Evolutionary conservation across 305 asterid genomes (phyloP).

Genomic region (Fraxinus angustifolia): DNA sequence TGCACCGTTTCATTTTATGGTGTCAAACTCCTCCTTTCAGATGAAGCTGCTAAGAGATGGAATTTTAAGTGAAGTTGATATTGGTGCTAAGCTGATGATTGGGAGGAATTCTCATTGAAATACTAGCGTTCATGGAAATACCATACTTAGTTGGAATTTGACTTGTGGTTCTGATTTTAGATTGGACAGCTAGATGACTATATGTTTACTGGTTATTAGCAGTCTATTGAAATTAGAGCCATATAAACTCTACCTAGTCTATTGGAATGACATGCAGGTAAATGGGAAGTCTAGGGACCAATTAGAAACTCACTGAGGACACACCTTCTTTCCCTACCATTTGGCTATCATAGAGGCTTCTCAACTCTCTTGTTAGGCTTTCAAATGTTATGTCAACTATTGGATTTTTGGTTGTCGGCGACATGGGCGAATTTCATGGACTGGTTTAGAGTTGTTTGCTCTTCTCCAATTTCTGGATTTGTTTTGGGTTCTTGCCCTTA

Average conservation of each 20-base stretch:
- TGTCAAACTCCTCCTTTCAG: slow-evolving; percentile 5
- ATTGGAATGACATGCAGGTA: neutral
- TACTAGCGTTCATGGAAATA: neutral
- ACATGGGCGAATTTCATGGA: neutral
- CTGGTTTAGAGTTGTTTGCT: slow-evolving; percentile 3
- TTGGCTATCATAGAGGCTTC: neutral
- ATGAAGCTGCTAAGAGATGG: neutral
- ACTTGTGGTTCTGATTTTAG: neutral
- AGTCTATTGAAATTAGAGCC: neutral
- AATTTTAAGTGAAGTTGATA: neutral
- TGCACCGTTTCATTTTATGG: neutral
- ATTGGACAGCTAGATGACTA: neutral
- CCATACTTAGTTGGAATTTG: slow-evolving; percentile 8
- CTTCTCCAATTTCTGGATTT: neutral
- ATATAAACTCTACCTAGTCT: neutral
- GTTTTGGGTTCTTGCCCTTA: neutral
- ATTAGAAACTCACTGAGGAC: neutral
- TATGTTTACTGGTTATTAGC: neutral
- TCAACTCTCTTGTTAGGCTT: neutral
- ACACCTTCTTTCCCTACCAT: neutral
- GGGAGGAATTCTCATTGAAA: neutral
- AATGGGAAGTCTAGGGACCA: neutral
- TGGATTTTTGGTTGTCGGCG: neutral
- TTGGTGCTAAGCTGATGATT: slow-evolving; percentile 4
- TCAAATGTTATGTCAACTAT: neutral